These are phyloP conservation scores for Penicillium bovifimosum DNA, from an alignment of 495 filamentous ascomycete genomes.

Conservation along the genomic window DNA sequence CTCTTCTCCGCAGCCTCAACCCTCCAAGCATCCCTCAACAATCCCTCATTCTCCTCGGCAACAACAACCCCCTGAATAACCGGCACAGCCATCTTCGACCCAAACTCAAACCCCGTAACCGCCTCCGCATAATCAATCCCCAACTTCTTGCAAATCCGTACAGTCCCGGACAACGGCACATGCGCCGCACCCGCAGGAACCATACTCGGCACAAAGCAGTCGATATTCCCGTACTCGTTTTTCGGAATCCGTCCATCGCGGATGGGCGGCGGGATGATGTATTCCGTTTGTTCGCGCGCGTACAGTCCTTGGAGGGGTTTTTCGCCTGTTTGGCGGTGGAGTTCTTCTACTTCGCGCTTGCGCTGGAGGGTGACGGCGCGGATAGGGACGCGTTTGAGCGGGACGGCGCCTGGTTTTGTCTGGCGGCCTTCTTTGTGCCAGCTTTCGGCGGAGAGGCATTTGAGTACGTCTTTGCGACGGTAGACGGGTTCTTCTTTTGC, in stretches of 20 bases:
- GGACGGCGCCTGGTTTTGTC: constrained; percentile 60
- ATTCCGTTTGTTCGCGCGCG: constrained; percentile 80
- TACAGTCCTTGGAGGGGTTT: constrained; percentile 86
- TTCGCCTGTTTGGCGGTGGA: constrained; percentile 68
- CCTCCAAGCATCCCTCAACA: constrained; percentile 74
- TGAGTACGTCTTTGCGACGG: constrained; percentile 69
- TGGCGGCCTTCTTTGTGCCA: constrained; percentile 96
- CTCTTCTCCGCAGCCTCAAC: constrained; percentile 74
- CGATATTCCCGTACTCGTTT: constrained; percentile 95
- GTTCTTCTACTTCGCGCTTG: constrained; percentile 85
- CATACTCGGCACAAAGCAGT: constrained; percentile 92
- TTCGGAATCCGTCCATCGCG: constrained; percentile 86
- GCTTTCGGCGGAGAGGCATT: constrained; percentile 86
- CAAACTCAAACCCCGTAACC: constrained; percentile 95
- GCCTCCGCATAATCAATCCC: constrained; percentile 90
- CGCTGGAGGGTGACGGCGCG: constrained; percentile 84
- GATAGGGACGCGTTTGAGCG: constrained; percentile 82
- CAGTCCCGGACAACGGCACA: constrained; percentile 69
- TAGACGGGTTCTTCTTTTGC: constrained; percentile 75
- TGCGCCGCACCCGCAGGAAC: constrained; percentile 80
- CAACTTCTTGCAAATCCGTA: constrained; percentile 74
- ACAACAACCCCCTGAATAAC: constrained; percentile 87
- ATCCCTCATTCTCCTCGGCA: constrained; percentile 68
- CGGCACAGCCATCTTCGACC: constrained; percentile 84
- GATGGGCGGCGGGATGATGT: constrained; percentile 79